Evolutionary conservation across 192 early-diverging fungal genomes (phyloP), one percentile per base, ranked within the genome.

Genomic region (Backusella tuberculispora): DNA sequence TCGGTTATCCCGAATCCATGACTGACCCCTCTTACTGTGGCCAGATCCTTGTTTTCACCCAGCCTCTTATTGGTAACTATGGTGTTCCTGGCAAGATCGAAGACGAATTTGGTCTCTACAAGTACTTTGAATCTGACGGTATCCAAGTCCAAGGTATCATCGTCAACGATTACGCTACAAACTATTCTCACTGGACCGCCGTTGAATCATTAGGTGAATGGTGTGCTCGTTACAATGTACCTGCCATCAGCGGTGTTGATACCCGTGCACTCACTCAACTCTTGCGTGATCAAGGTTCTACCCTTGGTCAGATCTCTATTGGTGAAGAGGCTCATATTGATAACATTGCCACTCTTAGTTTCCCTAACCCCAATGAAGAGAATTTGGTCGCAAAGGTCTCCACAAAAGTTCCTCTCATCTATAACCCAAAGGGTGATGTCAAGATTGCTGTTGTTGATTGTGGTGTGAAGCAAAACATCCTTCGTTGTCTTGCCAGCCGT

Each of bases 1-100:
- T 97, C 14, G 97, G 97, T 38, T 98, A 98, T 85, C 95, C 97
- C 14, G 97, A 98, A 83, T 95, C 94, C 6, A 96, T 98, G 95
- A 97, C 95, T 63, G 97, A 98, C 77, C 97, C 97, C 8, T 97
- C 95, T n/a, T 98, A 98, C 83, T 85, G 83, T 46, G 97, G 97
- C 47, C 97, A 98, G 85, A 96, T 98, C 69, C 88, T 98, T 26
- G 95, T 96, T 6, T 96, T 98, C 69, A 96, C 97, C n/a, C 95
- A 96, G 80, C 97, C 97, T 26, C 83, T 98, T 47, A 91, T 97
- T 77, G 97, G 96, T 3, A 98, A 98, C 88, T 97, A 98, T 81
- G 97, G 97, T 75, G 95, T 98, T 3, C 97, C 97, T 10, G 81
- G 85, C 6, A 76, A 86, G 56, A 80, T 83, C 6, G 85, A 88